phyloP scores from a whole-genome alignment of 768 basidiomycete species.

The Leccinum disarticulatum region DNA sequence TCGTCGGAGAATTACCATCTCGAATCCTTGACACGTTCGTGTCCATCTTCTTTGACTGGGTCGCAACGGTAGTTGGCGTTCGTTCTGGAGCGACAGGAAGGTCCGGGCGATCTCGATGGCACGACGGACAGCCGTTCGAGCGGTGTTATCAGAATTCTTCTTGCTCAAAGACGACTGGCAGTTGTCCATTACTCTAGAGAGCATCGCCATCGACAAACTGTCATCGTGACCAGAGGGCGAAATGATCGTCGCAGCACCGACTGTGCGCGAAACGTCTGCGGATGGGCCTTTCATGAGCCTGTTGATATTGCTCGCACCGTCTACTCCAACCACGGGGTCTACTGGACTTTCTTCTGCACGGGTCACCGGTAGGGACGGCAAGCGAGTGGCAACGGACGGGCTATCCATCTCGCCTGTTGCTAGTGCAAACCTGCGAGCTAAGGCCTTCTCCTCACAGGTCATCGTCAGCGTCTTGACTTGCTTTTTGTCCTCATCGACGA shows the following conservation, averaged over 20 bases:
- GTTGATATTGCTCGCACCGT: too few species aligned
- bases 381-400: too few species aligned
- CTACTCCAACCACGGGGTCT: too few species aligned
- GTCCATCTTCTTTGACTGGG: neutral
- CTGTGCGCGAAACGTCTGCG: too few species aligned
- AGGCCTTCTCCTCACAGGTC: neutral
- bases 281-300: too few species aligned
- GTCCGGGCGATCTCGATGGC: neutral
- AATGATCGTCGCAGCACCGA: too few species aligned
- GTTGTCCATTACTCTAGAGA: neutral
- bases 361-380: too few species aligned
- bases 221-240: neutral
- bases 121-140: neutral
- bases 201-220: neutral
- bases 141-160: neutral
- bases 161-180: neutral
- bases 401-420: too few species aligned
- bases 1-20: constrained; percentile 2
- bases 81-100: neutral
- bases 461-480: neutral
- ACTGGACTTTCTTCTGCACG: too few species aligned
- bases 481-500: neutral
- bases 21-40: neutral
- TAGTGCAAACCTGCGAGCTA: too few species aligned
- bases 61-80: too few species aligned